Conservation (phyloP, 1,284 basidiomycete species). For the Malassezia pachydermatis region DNA sequence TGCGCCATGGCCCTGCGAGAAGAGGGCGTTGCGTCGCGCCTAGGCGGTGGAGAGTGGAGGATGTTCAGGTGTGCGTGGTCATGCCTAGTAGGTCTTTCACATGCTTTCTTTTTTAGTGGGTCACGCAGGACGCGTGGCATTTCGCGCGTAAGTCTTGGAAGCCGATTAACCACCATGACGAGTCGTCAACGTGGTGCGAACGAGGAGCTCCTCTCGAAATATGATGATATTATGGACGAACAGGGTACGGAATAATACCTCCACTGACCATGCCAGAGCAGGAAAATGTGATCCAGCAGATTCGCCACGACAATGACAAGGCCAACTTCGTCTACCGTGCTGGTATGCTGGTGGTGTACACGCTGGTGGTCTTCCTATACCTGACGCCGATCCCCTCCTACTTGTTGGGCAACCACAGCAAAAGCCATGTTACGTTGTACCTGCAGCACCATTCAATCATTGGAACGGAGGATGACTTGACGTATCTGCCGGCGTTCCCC, state of each 20-base stretch:
- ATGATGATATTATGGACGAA: conserved; percentile 28
- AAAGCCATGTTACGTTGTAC: conserved; percentile 42
- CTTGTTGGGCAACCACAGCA: conserved; percentile 37
- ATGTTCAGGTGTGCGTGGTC: no score
- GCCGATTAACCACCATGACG: conserved; percentile 5
- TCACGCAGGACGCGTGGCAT: no score
- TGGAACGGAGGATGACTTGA: conserved; percentile 41
- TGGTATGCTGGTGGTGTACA: conserved; percentile 26
- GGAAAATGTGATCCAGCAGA: conserved; percentile 27
- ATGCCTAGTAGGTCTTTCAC: no score
- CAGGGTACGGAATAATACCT: no score
- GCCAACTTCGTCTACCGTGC: conserved; percentile 39
- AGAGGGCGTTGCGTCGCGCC: background rate
- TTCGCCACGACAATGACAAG: conserved; percentile 32
- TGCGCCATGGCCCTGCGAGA: conserved; percentile 1
- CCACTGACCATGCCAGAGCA: conserved; percentile 25
- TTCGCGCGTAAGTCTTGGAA: background rate
- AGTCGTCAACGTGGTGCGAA: conserved; percentile 12
- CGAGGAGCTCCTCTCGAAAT: conserved; percentile 23
- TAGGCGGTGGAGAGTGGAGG: no score
- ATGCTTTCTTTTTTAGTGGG: no score
- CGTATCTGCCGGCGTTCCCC: conserved; percentile 42
- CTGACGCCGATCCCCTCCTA: conserved; percentile 43
- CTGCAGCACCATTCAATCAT: conserved; percentile 29
- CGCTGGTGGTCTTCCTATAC: conserved; percentile 26